Percentiles rank a stretch among this genome's conserved stretches.
Evolutionary conservation across 495 filamentous ascomycete species (phyloP).

Genomic region (Tuber microsphaerosporum): DNA sequence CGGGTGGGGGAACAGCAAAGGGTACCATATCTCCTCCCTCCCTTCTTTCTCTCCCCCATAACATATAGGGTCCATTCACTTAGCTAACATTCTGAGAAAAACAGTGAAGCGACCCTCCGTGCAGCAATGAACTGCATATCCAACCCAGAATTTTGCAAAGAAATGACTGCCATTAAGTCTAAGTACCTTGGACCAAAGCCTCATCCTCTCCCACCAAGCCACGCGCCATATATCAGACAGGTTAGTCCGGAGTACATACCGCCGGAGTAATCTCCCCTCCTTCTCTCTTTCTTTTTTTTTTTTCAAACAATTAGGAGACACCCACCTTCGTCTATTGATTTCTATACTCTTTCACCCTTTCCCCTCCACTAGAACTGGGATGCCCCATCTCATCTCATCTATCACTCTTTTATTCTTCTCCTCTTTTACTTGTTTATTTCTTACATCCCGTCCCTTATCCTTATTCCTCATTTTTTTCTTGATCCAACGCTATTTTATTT

Average conservation of each 20-base stretch:
- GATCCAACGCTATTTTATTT: neutral
- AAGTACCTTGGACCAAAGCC: slow-evolving; percentile 30
- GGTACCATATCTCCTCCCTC: slow-evolving; percentile 6
- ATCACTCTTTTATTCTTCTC: neutral
- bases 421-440: neutral
- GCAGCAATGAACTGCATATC: slow-evolving; percentile 38
- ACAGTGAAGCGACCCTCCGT: slow-evolving; percentile 35
- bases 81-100: slow-evolving; percentile 1
- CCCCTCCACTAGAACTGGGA: neutral
- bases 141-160: slow-evolving; percentile 29
- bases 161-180: slow-evolving; percentile 24
- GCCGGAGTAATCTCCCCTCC: neutral
- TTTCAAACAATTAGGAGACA: neutral
- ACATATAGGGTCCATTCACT: neutral
- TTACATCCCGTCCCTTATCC: no score
- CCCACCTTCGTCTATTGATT: neutral
- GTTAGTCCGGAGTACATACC: neutral
- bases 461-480: neutral
- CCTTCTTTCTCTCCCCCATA: neutral
- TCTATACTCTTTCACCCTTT: neutral
- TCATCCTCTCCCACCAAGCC: neutral
- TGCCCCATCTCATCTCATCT: neutral
- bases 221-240: neutral
- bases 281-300: neutral
- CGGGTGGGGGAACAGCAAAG: slow-evolving; percentile 39